These are phyloP conservation scores for Fusarium buharicum DNA, from an alignment of 2,329 filamentous ascomycete genomes.

Conservation along the genomic window DNA sequence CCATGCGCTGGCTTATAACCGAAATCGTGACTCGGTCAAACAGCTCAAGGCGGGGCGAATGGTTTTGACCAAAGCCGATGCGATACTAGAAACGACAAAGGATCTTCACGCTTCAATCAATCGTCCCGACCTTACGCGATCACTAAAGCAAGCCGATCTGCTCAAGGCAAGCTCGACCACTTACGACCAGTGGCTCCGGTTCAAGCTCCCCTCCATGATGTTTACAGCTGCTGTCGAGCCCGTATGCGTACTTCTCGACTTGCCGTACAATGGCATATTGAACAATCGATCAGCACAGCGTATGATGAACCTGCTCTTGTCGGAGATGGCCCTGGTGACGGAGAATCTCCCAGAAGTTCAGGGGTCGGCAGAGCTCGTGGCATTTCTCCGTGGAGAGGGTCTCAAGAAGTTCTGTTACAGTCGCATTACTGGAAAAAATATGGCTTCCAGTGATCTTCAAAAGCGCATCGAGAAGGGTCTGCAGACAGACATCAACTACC, in stretches of 20 bases:
- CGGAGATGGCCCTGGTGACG: constrained; percentile 79
- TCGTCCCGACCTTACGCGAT: constrained; percentile 38
- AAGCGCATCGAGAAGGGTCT: constrained; percentile 69
- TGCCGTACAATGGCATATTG: constrained; percentile 76
- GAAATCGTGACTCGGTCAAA: constrained; percentile 53
- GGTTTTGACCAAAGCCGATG: constrained; percentile 45
- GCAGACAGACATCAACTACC: constrained; percentile 80
- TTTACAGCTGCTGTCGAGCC: constrained; percentile 83
- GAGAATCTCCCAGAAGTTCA: constrained; percentile 78
- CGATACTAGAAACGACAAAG: constrained; percentile 25
- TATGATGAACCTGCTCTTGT: constrained; percentile 75
- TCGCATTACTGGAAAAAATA: constrained; percentile 56
- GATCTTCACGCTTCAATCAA: constrained; percentile 31
- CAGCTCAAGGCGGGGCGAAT: constrained; percentile 50
- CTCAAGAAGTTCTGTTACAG: constrained; percentile 68
- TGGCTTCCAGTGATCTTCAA: constrained; percentile 71
- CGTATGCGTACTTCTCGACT: constrained; percentile 81
- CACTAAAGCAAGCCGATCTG: constrained; percentile 33
- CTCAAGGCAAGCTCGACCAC: constrained; percentile 39
- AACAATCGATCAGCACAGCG: constrained; percentile 72
- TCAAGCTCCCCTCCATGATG: constrained; percentile 82
- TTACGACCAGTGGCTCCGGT: constrained; percentile 66
- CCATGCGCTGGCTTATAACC: constrained; percentile 58
- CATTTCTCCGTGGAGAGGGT: constrained; percentile 67
- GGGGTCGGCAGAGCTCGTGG: constrained; percentile 65